Evolutionary conservation across 2,329 filamentous ascomycete genomes (phyloP), one percentile per base, ranked within the genome.

Genomic region (Pseudophaeomoniella oleicola): DNA sequence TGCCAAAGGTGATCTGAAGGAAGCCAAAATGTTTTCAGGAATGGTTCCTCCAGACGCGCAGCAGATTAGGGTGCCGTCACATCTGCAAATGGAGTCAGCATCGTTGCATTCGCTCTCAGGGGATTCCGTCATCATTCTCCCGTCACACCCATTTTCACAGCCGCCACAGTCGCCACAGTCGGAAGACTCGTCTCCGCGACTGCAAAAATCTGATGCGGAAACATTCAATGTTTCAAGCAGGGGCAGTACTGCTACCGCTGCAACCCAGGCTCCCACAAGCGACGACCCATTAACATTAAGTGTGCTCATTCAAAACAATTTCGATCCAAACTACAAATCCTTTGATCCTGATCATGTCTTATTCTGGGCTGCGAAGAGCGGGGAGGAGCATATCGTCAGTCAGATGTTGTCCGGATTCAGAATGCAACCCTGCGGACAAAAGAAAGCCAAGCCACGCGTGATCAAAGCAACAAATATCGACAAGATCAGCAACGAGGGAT

Each of bases 301-400:
- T 9, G 19, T 17, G 9, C 32, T 34, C 16, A 34, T 17, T 17
- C 14, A 34, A 13, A 34, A 34, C 13, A 18, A 18, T 10, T 34
- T 34, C 32, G 16, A 34, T 13, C 11, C 16, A 17, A 16, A 34
- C 9, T 34, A 13, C 14, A 34, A 34, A 19, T 17, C 32, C 9
- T 34, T 34, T 19, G 32, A 34, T 17, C 13, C 32, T 33, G 19
- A 13, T 38, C 11, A 14, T 31, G n/a, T 40, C 47, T 43, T 48
- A 55, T 55, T 43, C 51, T 51, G 27, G 54, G 52, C 36, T 53
- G 56, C 43, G 49, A 41, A 34, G 46, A 50, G 38, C 51, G 51
- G 42, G 52, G 50, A 47, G 19, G 32, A 34, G 17, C 32, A 34
- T 17, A 19, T 34, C 16, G 18, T 34, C 14, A 15, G 32, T 12